Conservation (phyloP, 2,329 filamentous ascomycete species). For the Sarocladiaceae sp. region DNA sequence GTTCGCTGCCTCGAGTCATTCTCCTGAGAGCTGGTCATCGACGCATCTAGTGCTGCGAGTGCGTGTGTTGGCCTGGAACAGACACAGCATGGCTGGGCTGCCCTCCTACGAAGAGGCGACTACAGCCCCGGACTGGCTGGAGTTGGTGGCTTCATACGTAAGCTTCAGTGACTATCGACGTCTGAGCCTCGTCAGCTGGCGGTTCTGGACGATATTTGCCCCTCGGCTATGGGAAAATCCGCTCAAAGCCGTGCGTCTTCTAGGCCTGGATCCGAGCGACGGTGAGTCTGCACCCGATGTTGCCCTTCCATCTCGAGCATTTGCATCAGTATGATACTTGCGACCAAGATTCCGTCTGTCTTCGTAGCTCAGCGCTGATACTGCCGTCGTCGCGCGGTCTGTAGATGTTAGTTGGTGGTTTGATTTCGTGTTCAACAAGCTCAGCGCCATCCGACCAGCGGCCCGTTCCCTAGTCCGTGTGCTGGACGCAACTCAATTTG, state of each 20-base stretch:
- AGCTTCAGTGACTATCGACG: slow-evolving; percentile 34
- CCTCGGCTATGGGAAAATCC: slow-evolving; percentile 51
- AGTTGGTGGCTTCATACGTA: slow-evolving; percentile 42
- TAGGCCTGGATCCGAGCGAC: slow-evolving; percentile 39
- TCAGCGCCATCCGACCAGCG: slow-evolving; percentile 26
- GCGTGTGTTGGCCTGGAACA: no score
- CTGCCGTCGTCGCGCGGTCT: neutral
- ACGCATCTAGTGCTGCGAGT: no score
- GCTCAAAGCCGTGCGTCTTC: slow-evolving; percentile 31
- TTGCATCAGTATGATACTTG: no score
- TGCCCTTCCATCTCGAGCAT: neutral
- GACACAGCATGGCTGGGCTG: slow-evolving; percentile 29
- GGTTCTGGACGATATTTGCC: slow-evolving; percentile 45
- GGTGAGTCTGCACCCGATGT: slow-evolving; percentile 30
- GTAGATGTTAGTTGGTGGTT: slow-evolving; percentile 47
- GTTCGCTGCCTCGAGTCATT: neutral
- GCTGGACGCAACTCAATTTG: slow-evolving; percentile 44
- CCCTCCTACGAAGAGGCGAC: slow-evolving; percentile 52
- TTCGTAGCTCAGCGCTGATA: slow-evolving; percentile 10
- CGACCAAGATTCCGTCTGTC: neutral
- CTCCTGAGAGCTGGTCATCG: no score
- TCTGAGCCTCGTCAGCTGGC: slow-evolving; percentile 44
- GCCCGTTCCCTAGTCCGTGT: slow-evolving; percentile 41
- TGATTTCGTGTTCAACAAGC: slow-evolving; percentile 38
- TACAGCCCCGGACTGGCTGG: slow-evolving; percentile 42